Evolutionary conservation across 768 basidiomycete species (phyloP).

Genomic region (Naganishia vishniacii): DNA sequence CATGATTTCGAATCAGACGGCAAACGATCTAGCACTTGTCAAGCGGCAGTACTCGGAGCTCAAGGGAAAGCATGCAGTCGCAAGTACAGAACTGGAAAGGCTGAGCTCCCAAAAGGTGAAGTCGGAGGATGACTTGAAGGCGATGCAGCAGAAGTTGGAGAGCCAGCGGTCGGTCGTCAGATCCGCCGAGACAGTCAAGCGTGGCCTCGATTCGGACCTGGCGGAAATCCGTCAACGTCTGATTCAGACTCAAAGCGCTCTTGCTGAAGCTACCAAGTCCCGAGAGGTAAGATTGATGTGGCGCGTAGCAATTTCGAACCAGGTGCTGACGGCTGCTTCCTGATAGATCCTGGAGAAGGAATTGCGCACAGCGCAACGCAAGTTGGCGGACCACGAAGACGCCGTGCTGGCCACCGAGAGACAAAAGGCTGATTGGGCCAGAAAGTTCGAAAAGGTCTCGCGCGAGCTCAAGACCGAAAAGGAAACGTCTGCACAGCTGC

Average conservation of each 20-base stretch:
- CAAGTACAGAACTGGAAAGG: conserved; percentile 1
- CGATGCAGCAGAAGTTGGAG: neutral
- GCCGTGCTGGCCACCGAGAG: conserved; percentile 74
- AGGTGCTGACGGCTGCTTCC: no score
- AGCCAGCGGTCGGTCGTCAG: neutral
- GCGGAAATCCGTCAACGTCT: conserved; percentile 31
- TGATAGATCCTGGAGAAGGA: conserved; percentile 70
- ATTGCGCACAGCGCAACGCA: conserved; percentile 63
- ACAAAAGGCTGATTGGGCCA: conserved; percentile 67
- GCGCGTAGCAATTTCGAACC: no score
- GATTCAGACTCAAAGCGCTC: conserved; percentile 27
- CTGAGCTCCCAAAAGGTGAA: neutral
- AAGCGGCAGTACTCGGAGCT: conserved; percentile 56
- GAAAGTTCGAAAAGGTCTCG: conserved; percentile 64
- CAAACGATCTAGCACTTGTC: conserved; percentile 88
- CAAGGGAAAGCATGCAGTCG: neutral
- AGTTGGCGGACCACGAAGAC: conserved; percentile 83
- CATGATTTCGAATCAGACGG: conserved; percentile 94
- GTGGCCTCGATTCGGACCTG: conserved; percentile 35
- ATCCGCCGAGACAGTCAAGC: conserved; percentile 22
- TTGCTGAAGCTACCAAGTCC: conserved; percentile 38
- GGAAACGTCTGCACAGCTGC: conserved; percentile 66
- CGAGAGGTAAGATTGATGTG: conserved; percentile 80
- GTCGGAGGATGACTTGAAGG: neutral
- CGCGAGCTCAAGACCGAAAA: conserved; percentile 72